Base-by-base conservation (phyloP, 495 filamentous ascomycete species). In the Penicillium paxilli region DNA sequence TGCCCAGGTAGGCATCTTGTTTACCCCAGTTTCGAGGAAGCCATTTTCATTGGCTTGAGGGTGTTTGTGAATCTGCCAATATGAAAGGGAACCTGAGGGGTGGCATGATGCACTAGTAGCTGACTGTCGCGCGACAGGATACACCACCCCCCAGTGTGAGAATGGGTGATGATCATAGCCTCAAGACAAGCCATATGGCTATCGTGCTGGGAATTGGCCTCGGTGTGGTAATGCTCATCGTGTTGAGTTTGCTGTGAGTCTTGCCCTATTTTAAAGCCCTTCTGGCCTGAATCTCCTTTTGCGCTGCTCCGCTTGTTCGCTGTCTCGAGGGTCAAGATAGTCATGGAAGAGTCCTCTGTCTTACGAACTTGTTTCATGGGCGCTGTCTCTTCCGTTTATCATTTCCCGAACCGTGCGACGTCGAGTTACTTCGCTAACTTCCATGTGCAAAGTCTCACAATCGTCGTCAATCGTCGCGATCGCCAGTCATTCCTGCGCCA, bases 131-230 rank as follows among this genome's bases (percentile, higher is more conserved):
- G 20, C 42, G 46, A 58, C 35, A 35, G 48, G 60, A 54, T n/a
- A 38, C 53, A 51, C 28, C 60, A 52, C 49, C 23, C 21, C 22
- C 11, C 7, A 32, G 42, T 17, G 25, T 35, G 21, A 45, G 26
- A 46, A 57, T 62, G 59, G 55, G 40, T 11, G 62, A 67, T 41
- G 42, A 60, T 30, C 5, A 57, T 32, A 49, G 35, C 33, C 35
- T 65, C 25, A 64, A 67, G 49, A 61, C 63, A 21, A 64, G 33
- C 52, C 68, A 72, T 59, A 67, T 74, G 62, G 68, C 66, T 38
- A 71, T 74, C 51, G 71, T 71, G 46, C 44, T 73, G 22, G 71
- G 71, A n/a, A 64, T 73, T 46, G 71, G 69, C n/a, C 65, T 74
- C 7, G 71, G 68, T 8, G 63, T 74, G 4, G 66, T 71, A 32